Evolutionary conservation across 2,329 filamentous ascomycete species (phyloP).

Genomic region (Byssochlamys sp.): DNA sequence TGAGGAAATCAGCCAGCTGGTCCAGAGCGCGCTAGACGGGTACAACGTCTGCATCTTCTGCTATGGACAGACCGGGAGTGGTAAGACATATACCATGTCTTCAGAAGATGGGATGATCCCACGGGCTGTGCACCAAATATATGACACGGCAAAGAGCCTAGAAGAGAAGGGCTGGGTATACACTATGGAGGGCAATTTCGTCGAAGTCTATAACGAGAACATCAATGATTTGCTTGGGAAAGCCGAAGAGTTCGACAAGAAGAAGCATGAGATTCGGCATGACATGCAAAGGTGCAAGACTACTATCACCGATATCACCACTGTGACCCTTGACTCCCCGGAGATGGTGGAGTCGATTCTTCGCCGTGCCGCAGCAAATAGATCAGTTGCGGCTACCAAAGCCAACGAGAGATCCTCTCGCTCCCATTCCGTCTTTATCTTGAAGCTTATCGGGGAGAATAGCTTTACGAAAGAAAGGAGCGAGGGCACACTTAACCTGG

Average conservation of each 20-base stretch:
- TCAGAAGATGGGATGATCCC: conserved; percentile 89
- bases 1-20: conserved; percentile 89
- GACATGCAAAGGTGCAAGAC: conserved; percentile 75
- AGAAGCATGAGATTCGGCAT: conserved; percentile 81
- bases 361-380: conserved; percentile 69
- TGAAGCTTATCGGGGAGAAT: conserved; percentile 60
- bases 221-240: conserved; percentile 77
- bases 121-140: conserved; percentile 83
- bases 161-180: conserved; percentile 91
- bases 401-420: conserved; percentile 90
- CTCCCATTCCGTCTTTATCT: conserved; percentile 91
- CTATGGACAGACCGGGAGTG: conserved; percentile 93
- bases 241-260: conserved; percentile 62
- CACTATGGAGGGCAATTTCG: conserved; percentile 85
- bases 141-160: conserved; percentile 71
- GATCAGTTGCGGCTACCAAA: conserved; percentile 91
- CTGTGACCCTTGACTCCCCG: conserved; percentile 67
- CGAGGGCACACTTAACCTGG: conserved; percentile 88
- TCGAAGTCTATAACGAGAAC: conserved; percentile 97
- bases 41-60: conserved; percentile 99
- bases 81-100: conserved; percentile 96
- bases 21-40: conserved; percentile 89
- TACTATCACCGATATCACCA: conserved; percentile 67
- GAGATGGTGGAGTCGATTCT: conserved; percentile 72
- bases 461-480: conserved; percentile 68